phyloP scores from a whole-genome alignment of 78 protist species.

The Dictyostelium firmibasis region DNA sequence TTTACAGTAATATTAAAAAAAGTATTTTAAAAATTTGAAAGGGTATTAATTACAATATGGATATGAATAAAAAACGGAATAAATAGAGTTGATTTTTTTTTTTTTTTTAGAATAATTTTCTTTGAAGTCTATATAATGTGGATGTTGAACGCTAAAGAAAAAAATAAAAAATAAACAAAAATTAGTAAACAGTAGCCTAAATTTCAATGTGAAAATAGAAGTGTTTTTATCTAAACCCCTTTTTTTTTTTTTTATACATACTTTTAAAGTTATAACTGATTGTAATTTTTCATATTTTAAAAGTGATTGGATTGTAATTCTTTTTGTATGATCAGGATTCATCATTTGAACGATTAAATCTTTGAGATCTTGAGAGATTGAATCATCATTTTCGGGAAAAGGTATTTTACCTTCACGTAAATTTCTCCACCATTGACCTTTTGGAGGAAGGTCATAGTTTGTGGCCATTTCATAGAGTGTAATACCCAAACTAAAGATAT shows the following conservation, averaged over 20 bases:
- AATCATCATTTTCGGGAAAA: background rate
- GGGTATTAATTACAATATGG: background rate
- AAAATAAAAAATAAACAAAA: background rate
- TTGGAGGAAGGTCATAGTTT: constrained; percentile 21
- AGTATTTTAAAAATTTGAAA: background rate
- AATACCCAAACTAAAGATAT: constrained; percentile 72
- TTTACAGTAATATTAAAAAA: background rate
- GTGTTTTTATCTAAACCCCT: too few relatives aligned
- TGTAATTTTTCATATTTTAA: constrained; percentile 6
- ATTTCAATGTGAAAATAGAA: too few relatives aligned
- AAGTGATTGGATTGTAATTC: constrained; percentile 30
- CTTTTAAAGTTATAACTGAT: background rate
- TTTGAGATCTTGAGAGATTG: constrained; percentile 14
- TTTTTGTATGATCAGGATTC: constrained; percentile 34
- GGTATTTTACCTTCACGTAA: constrained; percentile 48
- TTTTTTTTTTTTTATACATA: too few relatives aligned
- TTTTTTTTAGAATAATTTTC: constrained; percentile 3
- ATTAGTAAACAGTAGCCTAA: too few relatives aligned
- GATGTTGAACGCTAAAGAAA: constrained; percentile 1
- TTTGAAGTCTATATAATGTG: constrained; percentile 6
- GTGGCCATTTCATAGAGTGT: constrained; percentile 40
- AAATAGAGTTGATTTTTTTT: background rate
- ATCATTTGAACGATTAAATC: constrained; percentile 38
- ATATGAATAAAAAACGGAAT: background rate
- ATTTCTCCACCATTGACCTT: constrained; percentile 64